Evolutionary conservation across 2,329 filamentous ascomycete species (phyloP), one percentile per base, ranked within the genome.

Genomic region (Aphanocladium album): DNA sequence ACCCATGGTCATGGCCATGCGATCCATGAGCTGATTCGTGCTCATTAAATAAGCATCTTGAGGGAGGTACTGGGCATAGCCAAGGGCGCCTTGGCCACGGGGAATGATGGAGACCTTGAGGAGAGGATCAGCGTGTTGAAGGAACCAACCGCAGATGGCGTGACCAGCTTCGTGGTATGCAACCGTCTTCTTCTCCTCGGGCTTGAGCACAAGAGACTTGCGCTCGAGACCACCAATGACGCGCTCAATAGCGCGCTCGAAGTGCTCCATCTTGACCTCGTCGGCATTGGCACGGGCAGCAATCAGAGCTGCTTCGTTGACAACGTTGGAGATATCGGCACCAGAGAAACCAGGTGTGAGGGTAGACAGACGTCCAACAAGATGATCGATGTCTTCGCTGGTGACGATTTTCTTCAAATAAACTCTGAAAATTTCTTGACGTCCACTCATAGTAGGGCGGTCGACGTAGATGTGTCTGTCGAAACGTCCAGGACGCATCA

Each of bases 71-170:
- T 99, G 95, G 1, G 95, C 95, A 72, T 99, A 99, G 9, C 95
- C 95, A 17, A 99, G 82, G 27, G 93, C 92, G 39, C 92, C 95
- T 74, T 95, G 90, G 60, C 93, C 95, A 71, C 95, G 92, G 19
- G 95, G 95, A 69, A 99, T 98, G 76, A 99, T 99, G 61, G 93
- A 97, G 49, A 99, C 95, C 79, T 99, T 99, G 62, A 99, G 88
- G 4, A 99, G 85, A 19, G 95, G 95, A 70, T 99, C 95, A n/a
- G 95, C 95, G 73, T 90, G 92, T 76, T 91, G 86, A 79, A 99
- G 90, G 81, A 89, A 99, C 95, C 95, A 99, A 62, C 95, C 95
- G 74, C 95, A 99, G 73, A 99, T 96, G 65, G 95, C 95, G 75
- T 99, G 95, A 62, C 95, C 95, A 37, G 95, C 95, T 79, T 99